Evolutionary conservation across 305 asterid genomes (phyloP).

Genomic region (Ilex paraguariensis): DNA sequence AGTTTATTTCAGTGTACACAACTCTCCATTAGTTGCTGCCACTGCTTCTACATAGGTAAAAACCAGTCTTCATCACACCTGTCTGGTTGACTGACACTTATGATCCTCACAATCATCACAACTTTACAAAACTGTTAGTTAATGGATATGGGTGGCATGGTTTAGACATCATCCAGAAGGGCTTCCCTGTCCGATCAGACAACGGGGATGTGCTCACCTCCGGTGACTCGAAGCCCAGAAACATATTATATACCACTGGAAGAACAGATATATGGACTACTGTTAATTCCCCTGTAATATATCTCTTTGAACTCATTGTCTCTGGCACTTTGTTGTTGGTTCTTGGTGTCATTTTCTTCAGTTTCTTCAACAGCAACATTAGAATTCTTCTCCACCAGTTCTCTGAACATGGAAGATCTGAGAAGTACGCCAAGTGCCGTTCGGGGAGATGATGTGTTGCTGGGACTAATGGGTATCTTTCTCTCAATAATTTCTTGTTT

Average conservation of each 20-base stretch:
- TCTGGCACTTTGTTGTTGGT: not conserved
- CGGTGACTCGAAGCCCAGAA: slow-evolving; percentile 17
- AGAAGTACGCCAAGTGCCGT: slow-evolving; percentile 62
- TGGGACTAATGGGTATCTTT: slow-evolving; percentile 47
- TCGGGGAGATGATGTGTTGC: slow-evolving; percentile 40
- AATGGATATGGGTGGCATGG: not conserved
- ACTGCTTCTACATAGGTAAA: no score
- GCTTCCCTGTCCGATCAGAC: slow-evolving; percentile 13
- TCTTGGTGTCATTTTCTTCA: slow-evolving; percentile 10
- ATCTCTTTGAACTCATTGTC: slow-evolving; percentile 6
- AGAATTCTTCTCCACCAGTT: slow-evolving; percentile 52
- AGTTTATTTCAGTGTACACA: no score
- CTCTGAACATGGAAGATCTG: slow-evolving; percentile 61
- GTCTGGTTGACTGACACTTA: no score
- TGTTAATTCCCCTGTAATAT: slow-evolving; percentile 17
- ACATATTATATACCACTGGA: slow-evolving; percentile 13
- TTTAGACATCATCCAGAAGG: slow-evolving; percentile 24
- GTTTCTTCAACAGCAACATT: slow-evolving; percentile 13
- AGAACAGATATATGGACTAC: slow-evolving; percentile 8
- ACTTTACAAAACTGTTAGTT: not conserved
- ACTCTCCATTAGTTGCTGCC: no score
- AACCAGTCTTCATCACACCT: no score
- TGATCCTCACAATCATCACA: no score
- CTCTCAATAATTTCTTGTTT: slow-evolving; percentile 52
- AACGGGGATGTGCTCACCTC: slow-evolving; percentile 14